These are phyloP conservation scores for Graphilbum ipis-grandicollis DNA, from an alignment of 2,329 filamentous ascomycete genomes.

Conservation along the genomic window DNA sequence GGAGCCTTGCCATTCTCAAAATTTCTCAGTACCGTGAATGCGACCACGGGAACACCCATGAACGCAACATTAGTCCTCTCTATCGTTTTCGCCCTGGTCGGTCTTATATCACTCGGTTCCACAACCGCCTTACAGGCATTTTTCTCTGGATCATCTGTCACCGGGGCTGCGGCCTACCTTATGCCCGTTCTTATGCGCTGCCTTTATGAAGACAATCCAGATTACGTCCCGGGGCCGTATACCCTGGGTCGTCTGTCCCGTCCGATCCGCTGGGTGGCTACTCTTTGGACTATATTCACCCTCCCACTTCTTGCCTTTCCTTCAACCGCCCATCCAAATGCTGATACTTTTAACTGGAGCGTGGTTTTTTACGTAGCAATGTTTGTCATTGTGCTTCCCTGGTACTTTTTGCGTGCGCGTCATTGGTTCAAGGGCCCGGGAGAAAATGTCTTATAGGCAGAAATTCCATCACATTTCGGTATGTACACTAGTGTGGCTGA, in stretches of 20 bases:
- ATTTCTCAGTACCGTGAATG: conserved; percentile 2
- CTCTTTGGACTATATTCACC: conserved; percentile 1
- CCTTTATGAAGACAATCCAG: conserved; percentile 3
- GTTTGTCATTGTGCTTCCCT: background rate
- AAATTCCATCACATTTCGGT: no score
- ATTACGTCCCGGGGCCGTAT: conserved; percentile 1
- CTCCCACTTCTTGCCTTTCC: conserved; percentile 3
- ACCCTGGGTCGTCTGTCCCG: background rate
- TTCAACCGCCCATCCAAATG: background rate
- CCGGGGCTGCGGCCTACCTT: conserved; percentile 1
- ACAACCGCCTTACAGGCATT: conserved; percentile 2
- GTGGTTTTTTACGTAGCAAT: conserved; percentile 2
- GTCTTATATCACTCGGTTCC: conserved; percentile 1
- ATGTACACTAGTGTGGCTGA: no score
- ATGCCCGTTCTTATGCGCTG: conserved; percentile 4
- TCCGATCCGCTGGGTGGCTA: conserved; percentile 1
- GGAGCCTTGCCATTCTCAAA: conserved; percentile 1
- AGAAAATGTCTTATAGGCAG: no score
- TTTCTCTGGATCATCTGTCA: conserved; percentile 3
- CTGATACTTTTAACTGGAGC: conserved; percentile 4
- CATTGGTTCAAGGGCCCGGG: conserved; percentile 3
- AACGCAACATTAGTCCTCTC: conserved; percentile 1
- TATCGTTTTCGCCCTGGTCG: conserved; percentile 2
- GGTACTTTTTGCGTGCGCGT: conserved; percentile 1
- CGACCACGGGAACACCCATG: background rate